Evolutionary conservation across 139 green algal species (phyloP).

Genomic region (Gonium pectorale): DNA sequence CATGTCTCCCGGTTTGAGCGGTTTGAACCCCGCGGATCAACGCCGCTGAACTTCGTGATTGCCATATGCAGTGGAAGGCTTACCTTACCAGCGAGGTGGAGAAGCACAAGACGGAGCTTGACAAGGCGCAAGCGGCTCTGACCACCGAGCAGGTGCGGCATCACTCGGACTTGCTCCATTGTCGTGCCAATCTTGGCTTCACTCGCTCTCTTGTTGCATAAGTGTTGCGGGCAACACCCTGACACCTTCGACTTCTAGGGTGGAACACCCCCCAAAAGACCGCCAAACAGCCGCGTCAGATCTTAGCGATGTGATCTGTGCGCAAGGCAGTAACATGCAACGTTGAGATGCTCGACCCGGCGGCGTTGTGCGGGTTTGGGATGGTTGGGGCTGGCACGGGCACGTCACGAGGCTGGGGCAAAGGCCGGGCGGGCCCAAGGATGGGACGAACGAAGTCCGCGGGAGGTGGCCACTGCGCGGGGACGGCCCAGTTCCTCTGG

Average conservation of each 20-base stretch:
- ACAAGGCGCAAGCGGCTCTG: neutral
- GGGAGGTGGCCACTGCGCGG: too few species aligned
- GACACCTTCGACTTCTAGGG: neutral
- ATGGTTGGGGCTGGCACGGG: too few species aligned
- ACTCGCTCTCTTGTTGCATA: neutral
- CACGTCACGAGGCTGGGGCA: too few species aligned
- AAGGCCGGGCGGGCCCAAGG: too few species aligned
- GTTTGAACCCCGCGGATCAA: neutral
- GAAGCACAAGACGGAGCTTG: neutral
- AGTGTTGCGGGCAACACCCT: neutral
- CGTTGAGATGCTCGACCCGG: too few species aligned
- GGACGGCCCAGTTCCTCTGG: too few species aligned
- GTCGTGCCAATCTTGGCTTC: neutral
- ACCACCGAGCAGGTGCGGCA: neutral
- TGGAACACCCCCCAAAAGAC: too few species aligned
- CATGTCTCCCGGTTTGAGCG: neutral
- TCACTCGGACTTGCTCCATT: neutral
- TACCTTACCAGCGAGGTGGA: neutral
- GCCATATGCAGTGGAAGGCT: conserved; percentile 14
- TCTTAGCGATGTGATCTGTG: too few species aligned
- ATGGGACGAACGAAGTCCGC: too few species aligned
- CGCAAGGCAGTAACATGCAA: too few species aligned
- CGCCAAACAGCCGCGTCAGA: too few species aligned
- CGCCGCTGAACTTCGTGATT: neutral
- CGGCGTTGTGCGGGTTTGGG: too few species aligned